A percentile compares a stretch with the other conserved stretches of the same genome.
These are phyloP conservation scores for Microbotryum saponariae DNA, from an alignment of 1,284 basidiomycete species.

Conservation along the genomic window DNA sequence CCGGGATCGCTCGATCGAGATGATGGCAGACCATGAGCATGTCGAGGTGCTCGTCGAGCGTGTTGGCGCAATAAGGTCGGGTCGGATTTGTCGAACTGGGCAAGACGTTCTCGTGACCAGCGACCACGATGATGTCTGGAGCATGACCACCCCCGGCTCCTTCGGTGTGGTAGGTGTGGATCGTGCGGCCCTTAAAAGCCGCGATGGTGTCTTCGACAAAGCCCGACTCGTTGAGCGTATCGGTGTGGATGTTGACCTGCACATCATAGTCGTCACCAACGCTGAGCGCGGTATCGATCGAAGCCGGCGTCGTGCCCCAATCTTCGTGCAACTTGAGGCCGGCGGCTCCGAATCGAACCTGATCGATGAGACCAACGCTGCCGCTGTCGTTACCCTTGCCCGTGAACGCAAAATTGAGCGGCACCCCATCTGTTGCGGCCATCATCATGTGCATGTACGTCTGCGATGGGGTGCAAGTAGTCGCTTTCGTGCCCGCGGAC, in stretches of 20 bases:
- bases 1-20: conserved; percentile 70
- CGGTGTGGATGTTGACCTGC: conserved; percentile 91
- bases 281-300: conserved; percentile 69
- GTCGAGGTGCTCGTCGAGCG: conserved; percentile 93
- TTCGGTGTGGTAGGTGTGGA: conserved; percentile 96
- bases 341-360: conserved; percentile 77
- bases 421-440: conserved; percentile 73
- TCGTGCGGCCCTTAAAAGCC: conserved; percentile 83
- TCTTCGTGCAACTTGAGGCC: conserved; percentile 97
- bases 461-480: conserved; percentile 85
- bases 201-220: conserved; percentile 86
- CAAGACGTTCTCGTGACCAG: conserved; percentile 76
- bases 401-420: conserved; percentile 72
- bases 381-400: conserved; percentile 77
- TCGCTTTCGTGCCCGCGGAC: conserved; percentile 79
- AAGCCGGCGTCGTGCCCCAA: conserved; percentile 88
- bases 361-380: conserved; percentile 60
- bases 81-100: conserved; percentile 98
- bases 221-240: conserved; percentile 90
- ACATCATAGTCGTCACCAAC: conserved; percentile 91
- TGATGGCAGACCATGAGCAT: conserved; percentile 97
- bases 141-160: conserved; percentile 92
- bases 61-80: conserved; percentile 82
- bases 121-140: conserved; percentile 81
- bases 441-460: conserved; percentile 85